Conservation (phyloP, 108 stramenopile genomes). For the Stephanodiscus minutulus region DNA sequence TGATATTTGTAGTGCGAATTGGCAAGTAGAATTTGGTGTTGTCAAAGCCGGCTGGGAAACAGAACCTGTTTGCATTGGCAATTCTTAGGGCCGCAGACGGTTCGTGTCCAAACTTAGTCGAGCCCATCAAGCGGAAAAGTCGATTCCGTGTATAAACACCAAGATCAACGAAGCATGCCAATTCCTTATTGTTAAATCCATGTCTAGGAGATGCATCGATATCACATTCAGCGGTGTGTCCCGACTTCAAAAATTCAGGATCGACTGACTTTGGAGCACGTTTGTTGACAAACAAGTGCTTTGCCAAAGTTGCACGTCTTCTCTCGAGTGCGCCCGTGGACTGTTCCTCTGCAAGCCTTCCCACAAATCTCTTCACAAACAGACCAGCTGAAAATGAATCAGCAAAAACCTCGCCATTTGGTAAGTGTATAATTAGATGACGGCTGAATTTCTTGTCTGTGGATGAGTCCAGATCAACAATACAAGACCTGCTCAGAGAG, state of each 20-base stretch:
- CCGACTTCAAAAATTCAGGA: not conserved
- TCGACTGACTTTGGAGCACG: conserved; percentile 9
- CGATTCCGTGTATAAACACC: conserved; percentile 93
- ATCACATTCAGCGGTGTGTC: not conserved
- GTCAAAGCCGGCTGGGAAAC: conserved; percentile 52
- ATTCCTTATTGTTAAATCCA: not conserved
- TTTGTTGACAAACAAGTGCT: conserved; percentile 74
- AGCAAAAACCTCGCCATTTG: conserved; percentile 60
- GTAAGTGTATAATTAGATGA: conserved; percentile 89
- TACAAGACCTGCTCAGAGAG: conserved; percentile 30
- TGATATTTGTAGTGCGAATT: not conserved
- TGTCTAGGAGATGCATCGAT: conserved; percentile 1
- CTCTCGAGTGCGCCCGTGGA: conserved; percentile 47
- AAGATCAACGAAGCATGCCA: conserved; percentile 84
- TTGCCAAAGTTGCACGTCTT: conserved; percentile 52
- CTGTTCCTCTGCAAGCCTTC: conserved; percentile 64
- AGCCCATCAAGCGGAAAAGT: conserved; percentile 90
- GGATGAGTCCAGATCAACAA: conserved; percentile 92
- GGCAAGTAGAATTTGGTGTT: conserved; percentile 67
- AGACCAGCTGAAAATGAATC: conserved; percentile 67
- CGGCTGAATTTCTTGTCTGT: conserved; percentile 91
- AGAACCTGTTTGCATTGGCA: conserved; percentile 54
- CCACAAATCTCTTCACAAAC: conserved; percentile 75
- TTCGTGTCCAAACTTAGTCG: conserved; percentile 83
- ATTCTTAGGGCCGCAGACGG: conserved; percentile 66